Percentiles rank a stretch among this genome's conserved stretches.
phyloP scores from a whole-genome alignment of 1,139 yeast species.

The Entelexis paramagnoliae region DNA sequence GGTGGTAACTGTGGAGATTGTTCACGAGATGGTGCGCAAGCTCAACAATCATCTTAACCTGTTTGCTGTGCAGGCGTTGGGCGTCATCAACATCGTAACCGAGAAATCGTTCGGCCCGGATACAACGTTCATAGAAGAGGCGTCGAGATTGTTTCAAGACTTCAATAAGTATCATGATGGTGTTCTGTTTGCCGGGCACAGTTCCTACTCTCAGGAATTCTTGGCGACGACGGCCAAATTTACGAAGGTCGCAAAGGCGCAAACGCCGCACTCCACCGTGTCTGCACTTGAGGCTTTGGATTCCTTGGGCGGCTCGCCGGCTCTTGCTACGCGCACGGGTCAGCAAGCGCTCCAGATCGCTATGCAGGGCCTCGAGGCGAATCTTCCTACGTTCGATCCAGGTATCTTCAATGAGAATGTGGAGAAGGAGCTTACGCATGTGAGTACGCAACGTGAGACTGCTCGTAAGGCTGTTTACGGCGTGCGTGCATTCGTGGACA shows the following conservation, averaged over 20 bases:
- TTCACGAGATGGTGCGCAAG: conserved; percentile 57
- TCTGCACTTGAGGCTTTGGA: conserved; percentile 22
- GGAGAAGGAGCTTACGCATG: not conserved
- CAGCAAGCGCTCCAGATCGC: conserved; percentile 17
- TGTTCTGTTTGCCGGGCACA: conserved; percentile 63
- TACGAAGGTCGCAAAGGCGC: conserved; percentile 19
- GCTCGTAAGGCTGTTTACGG: conserved; percentile 1
- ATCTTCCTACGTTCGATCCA: conserved; percentile 11
- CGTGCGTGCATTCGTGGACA: conserved; percentile 11
- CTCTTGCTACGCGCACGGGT: conserved; percentile 22
- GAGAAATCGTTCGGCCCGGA: conserved; percentile 7
- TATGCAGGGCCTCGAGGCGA: conserved; percentile 15
- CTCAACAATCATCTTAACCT: conserved; percentile 79
- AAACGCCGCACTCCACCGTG: not conserved
- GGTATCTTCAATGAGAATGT: not conserved
- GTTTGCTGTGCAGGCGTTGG: conserved; percentile 47
- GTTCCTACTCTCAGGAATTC: conserved; percentile 46
- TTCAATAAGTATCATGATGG: conserved; percentile 60
- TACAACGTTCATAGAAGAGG: conserved; percentile 31
- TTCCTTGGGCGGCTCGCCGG: conserved; percentile 23
- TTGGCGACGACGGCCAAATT: conserved; percentile 32
- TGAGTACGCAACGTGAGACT: not conserved
- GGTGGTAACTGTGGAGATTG: conserved; percentile 66
- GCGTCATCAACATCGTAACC: conserved; percentile 36
- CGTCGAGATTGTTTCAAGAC: conserved; percentile 39